Base-by-base conservation (phyloP, 257 asterid species). In the Solanum etuberosum region DNA sequence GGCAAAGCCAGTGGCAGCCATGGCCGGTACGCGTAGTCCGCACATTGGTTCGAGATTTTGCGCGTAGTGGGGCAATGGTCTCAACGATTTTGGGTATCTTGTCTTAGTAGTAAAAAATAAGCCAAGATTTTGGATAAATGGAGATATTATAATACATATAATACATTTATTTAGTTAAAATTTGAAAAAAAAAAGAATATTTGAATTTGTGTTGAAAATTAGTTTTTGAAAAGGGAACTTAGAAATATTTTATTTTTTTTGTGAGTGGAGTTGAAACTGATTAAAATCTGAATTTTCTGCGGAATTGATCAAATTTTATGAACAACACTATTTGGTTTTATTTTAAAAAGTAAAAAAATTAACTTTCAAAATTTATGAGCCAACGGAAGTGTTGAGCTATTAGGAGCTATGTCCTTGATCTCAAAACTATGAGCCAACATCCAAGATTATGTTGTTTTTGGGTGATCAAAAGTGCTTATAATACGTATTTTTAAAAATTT, bases 1-100 rank as follows among this genome's bases (percentile, higher is more conserved):
- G 46, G 93, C 89, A 57, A 84, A 91, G 87, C 93, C 86, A 87
- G 70, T 57, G 86, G 93, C 91, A 43, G 91, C 89, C 93, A 91
- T 86, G 89, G 93, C 92, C 61, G 93, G 86, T 54, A 86, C 78
- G 76, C 91, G 91, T 7, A 89, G 83, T 9, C 90, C 89, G 90
- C 88, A 73, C 92, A 91, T 91, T 31, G 74, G 14, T 40, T 54
- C 63, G 4, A 1, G n/a, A 54, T 54, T 51, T 54, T 51, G 63
- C 23, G 7, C n/a, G n/a, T n/a, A n/a, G n/a, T n/a, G n/a, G n/a
- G n/a, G n/a, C n/a, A n/a, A n/a, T n/a, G n/a, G n/a, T n/a, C 31
- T 21, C 38, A 35, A 35, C 38, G 38, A 35, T 35, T 35, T 32
- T 32, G 34, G 3, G 73, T 35, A 27, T 67, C 27, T 9, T 7